phyloP scores from a whole-genome alignment of 2,329 filamentous ascomycete genomes.

The Chrysoporthe puriensis region DNA sequence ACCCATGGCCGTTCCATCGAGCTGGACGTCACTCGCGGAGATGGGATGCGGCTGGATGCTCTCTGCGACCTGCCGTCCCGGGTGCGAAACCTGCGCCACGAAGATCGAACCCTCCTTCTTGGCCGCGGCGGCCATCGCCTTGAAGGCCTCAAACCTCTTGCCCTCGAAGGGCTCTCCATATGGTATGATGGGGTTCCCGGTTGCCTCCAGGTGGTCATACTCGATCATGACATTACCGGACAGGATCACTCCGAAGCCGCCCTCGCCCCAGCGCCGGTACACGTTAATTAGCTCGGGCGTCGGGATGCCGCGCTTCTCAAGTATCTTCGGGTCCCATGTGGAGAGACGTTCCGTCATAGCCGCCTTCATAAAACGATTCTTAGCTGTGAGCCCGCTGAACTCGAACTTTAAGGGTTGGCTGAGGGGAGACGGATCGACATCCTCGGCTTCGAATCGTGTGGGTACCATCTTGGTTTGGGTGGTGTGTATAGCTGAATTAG shows the following conservation, averaged over 20 bases:
- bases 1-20: slow-evolving; percentile 46
- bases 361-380: slow-evolving; percentile 69
- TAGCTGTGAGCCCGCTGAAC: slow-evolving; percentile 58
- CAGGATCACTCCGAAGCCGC: slow-evolving; percentile 58
- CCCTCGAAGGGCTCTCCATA: slow-evolving; percentile 53
- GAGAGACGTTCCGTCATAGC: slow-evolving; percentile 69
- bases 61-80: slow-evolving; percentile 56
- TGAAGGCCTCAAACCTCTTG: slow-evolving; percentile 64
- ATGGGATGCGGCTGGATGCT: slow-evolving; percentile 42
- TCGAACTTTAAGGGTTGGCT: slow-evolving; percentile 51
- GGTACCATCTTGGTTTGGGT: slow-evolving; percentile 21
- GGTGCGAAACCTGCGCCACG: slow-evolving; percentile 65
- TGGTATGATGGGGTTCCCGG: slow-evolving; percentile 64
- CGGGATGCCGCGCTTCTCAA: slow-evolving; percentile 51
- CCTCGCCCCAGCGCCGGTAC: slow-evolving; percentile 66
- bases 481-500: too few species aligned
- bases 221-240: slow-evolving; percentile 70
- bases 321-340: slow-evolving; percentile 59
- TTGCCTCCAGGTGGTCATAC: slow-evolving; percentile 59
- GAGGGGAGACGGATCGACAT: slow-evolving; percentile 40
- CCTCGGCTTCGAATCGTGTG: slow-evolving; percentile 23
- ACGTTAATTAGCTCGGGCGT: slow-evolving; percentile 51
- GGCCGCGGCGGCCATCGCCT: slow-evolving; percentile 54
- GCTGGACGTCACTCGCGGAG: slow-evolving; percentile 45
- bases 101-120: slow-evolving; percentile 65